phyloP scores from a whole-genome alignment of 169 alveolate species.

The Neospora caninum region DNA sequence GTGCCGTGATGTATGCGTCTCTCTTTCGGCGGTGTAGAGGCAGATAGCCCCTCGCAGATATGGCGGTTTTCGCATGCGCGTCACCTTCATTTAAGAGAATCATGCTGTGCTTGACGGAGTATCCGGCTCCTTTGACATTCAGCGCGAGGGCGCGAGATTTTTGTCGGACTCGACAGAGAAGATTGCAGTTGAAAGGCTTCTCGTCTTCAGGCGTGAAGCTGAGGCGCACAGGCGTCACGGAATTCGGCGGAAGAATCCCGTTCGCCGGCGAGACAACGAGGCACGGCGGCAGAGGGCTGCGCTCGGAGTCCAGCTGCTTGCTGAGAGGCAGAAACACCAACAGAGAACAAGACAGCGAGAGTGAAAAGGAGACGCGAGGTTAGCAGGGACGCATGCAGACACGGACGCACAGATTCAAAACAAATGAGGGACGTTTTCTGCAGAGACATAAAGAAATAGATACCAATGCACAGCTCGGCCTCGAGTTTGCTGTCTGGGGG shows the following conservation, averaged over 20 bases:
- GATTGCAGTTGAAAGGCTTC: constrained; percentile 85
- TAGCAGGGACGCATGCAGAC: background rate
- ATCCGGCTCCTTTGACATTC: constrained; percentile 93
- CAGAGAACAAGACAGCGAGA: too few relatives aligned
- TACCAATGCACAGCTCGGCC: too few relatives aligned
- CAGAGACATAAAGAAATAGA: too few relatives aligned
- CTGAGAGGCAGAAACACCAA: background rate
- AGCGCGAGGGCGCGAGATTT: constrained; percentile 88
- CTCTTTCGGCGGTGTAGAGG: too few relatives aligned
- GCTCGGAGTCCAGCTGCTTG: background rate
- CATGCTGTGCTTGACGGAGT: constrained; percentile 77
- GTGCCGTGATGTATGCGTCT: background rate
- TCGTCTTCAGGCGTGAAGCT: constrained; percentile 88
- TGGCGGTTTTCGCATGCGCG: background rate
- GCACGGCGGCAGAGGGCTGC: background rate
- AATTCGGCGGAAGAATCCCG: constrained; percentile 8
- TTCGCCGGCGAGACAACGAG: background rate
- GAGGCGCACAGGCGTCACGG: constrained; percentile 82
- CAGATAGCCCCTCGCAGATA: too few relatives aligned
- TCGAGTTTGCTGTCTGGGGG: too few relatives aligned
- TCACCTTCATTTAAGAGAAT: constrained; percentile 79
- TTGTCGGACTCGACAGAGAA: constrained; percentile 89
- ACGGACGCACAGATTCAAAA: too few relatives aligned
- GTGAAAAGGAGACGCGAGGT: background rate
- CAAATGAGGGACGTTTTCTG: too few relatives aligned